Base-by-base conservation (phyloP, 1,139 yeast genomes). In the Dujonia santamariae region DNA sequence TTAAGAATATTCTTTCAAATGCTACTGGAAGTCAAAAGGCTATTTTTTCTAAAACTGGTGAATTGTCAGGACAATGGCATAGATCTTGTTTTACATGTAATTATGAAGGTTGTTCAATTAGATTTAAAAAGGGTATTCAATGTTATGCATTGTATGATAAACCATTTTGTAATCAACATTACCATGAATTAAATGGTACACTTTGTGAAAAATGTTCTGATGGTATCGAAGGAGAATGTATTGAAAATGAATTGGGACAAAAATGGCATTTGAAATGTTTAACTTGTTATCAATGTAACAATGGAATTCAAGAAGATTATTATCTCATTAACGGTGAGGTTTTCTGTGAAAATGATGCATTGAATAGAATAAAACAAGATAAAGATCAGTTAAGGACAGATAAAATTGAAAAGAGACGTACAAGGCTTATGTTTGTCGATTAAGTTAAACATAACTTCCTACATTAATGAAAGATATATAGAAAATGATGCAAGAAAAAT, bases 41-140 rank as follows among this genome's bases (percentile, higher is more conserved):
- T 0, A 60, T 92, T n/a, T 83, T 79, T 54, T 86, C 96, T 9
- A 80, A 77, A 44, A 87, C 86, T 34, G 83, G 84, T 16, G 90
- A 84, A 47, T 63, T 92, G 28, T 75, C 90, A 1, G 98, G 98
- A 0, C 94, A 88, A 57, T 90, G 97, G 97, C 98, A 92, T 55
- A 71, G 95, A 34, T 62, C 69, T 12, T 92, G 98, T 55, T 90
- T 92, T 63, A 62, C 67, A 15, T 92, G 98, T 61, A 59, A 70
- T 16, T 55, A 58, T 37, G 47, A 47, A 2, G 53, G 63, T n/a
- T 87, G 96, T 61, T 58, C 59, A 4, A 51, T 71, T 2, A 59
- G 56, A 28, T 84, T 84, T 55, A 69, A 66, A 43, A 80, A 78
- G 48, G 67, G 73, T 12, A 75, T 77, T 12, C 85, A 82, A 37